Evolutionary conservation across 176 grass and related monocot species (phyloP), one percentile per base, ranked within the genome.

Genomic region (Oryza meyeriana): DNA sequence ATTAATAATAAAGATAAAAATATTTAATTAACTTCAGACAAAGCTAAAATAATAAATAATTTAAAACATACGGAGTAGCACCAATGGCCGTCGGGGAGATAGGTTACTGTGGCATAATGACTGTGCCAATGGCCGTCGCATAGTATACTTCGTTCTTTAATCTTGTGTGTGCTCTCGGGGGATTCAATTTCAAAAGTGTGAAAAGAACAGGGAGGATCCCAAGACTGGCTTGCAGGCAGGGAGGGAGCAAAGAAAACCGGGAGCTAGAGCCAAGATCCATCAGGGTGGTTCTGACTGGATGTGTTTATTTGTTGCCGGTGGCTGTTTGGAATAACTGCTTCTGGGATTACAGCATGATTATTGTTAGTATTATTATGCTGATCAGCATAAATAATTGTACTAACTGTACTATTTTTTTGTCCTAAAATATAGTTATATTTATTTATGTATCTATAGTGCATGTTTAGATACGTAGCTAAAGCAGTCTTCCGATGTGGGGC

Each of bases 121-220:
- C 85, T 32, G 75, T 35, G 32, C 28, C 59, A 25, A 10, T 17
- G 34, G 26, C 34, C 66, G 26, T 50, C 2, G 22, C 20, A 24
- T n/a, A n/a, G n/a, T n/a, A n/a, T n/a, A n/a, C n/a, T 10, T 58
- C 3, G 4, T 52, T 20, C 5, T 62, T 11, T 70, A 34, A 33
- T 52, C 12, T 48, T 72, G 39, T 85, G 28, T 78, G 86, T 58
- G 47, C 52, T 62, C 64, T 78, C 27, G 66, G 57, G 64, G 31
- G 9, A 39, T 39, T 74, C 41, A 40, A 80, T 31, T 39, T 74
- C 41, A 40, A 80, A 80, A 79, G 61, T 40, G 40, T 10, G 18
- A 50, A 40, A 82, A 81, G 72, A 68, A 69, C 66, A 58, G 28
- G 28, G 73, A 67, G 75, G 81, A 88, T 88, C 81, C 66, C 75